phyloP scores from a whole-genome alignment of 352 stramenopile species.

The Phytophthora meadii region DNA sequence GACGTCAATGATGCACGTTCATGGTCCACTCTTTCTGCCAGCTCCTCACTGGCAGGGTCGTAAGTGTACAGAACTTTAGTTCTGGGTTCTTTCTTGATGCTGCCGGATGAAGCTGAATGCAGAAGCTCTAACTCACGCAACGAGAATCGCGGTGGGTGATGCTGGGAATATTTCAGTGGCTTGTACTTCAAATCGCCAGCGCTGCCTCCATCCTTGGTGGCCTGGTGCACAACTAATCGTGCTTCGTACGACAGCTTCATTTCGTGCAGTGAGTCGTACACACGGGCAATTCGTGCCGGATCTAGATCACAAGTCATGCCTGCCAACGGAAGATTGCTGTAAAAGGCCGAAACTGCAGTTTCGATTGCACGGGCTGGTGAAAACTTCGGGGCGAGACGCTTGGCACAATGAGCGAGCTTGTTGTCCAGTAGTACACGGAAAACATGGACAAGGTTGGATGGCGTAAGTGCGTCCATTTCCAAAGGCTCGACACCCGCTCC shows the following conservation, averaged over 20 bases:
- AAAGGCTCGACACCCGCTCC: slow-evolving; percentile 51
- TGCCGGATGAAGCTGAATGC: slow-evolving; percentile 31
- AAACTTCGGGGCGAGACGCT: slow-evolving; percentile 47
- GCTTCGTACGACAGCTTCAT: slow-evolving; percentile 85
- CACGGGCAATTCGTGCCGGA: slow-evolving; percentile 61
- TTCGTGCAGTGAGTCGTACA: slow-evolving; percentile 66
- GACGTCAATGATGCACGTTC: slow-evolving; percentile 25
- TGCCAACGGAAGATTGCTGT: slow-evolving; percentile 64
- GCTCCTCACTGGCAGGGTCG: slow-evolving; percentile 33
- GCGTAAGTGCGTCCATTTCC: slow-evolving; percentile 51
- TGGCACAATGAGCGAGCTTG: slow-evolving; percentile 46
- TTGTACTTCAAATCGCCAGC: slow-evolving; percentile 73
- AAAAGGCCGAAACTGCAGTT: slow-evolving; percentile 61
- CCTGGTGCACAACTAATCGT: slow-evolving; percentile 59
- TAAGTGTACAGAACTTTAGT: slow-evolving; percentile 43
- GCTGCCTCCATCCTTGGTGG: slow-evolving; percentile 42
- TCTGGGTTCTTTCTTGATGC: slow-evolving; percentile 28
- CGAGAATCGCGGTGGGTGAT: slow-evolving; percentile 56
- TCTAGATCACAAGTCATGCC: slow-evolving; percentile 82
- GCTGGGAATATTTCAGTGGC: slow-evolving; percentile 71
- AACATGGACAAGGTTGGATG: slow-evolving; percentile 48
- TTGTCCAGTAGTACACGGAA: slow-evolving; percentile 48
- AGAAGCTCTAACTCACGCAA: slow-evolving; percentile 48
- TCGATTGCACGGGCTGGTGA: slow-evolving; percentile 51
- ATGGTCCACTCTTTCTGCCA: slow-evolving; percentile 33